Percentiles rank a stretch among this genome's conserved stretches.
These are phyloP conservation scores for Apocynum venetum DNA, from an alignment of 257 asterid genomes.

Conservation along the genomic window DNA sequence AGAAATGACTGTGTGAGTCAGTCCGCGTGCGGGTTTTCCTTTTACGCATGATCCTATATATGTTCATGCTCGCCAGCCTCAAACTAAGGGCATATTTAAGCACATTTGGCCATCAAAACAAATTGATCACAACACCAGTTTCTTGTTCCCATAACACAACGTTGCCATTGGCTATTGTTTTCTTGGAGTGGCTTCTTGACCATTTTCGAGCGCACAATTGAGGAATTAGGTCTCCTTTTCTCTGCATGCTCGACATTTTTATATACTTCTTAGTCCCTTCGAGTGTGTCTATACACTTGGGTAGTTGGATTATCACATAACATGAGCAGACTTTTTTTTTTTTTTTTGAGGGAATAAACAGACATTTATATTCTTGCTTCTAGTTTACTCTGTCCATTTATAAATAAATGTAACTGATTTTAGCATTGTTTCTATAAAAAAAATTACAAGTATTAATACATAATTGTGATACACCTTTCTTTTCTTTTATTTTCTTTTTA, in stretches of 20 bases:
- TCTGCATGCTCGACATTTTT: conserved; percentile 26
- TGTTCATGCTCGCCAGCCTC: conserved; percentile 18
- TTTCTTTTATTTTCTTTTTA: too few species aligned
- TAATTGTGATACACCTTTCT: too few species aligned
- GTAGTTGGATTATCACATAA: neutral
- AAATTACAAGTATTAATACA: too few species aligned
- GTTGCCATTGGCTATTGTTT: conserved; percentile 8
- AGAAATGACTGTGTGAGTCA: conserved; percentile 28
- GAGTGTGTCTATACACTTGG: neutral
- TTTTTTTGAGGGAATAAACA: too few species aligned
- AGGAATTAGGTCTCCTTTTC: conserved; percentile 16
- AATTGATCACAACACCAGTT: neutral
- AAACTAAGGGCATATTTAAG: neutral
- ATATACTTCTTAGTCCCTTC: neutral
- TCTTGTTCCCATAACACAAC: conserved; percentile 19
- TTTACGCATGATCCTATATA: conserved; percentile 56
- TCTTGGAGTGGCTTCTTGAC: conserved; percentile 15
- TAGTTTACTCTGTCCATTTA: too few species aligned
- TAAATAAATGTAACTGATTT: too few species aligned
- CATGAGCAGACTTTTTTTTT: too few species aligned
- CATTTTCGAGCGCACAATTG: conserved; percentile 25
- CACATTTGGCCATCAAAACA: conserved; percentile 15
- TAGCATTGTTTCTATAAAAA: too few species aligned
- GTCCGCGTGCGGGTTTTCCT: conserved; percentile 48
- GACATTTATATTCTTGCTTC: too few species aligned